Evolutionary conservation across 2,329 filamentous ascomycete genomes (phyloP), one percentile per base, ranked within the genome.

Genomic region (Orbilia blumenaviensis): DNA sequence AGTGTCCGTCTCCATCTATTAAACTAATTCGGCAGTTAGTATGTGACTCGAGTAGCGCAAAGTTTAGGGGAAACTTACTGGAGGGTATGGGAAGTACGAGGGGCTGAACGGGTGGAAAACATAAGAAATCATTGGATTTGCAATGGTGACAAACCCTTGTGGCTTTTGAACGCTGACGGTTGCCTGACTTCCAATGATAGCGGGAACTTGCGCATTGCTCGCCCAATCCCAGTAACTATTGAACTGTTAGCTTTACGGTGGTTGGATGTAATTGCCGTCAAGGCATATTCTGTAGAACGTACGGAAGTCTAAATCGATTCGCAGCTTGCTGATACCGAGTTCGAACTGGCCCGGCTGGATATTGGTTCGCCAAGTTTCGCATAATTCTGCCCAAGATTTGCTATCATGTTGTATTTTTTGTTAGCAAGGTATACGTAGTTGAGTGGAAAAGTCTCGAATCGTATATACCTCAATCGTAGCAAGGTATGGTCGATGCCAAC

Each of bases 141-240:
- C 16, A n/a, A 76, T 69, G 10, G 41, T 52, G 29, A 76, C 64
- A 52, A 69, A 76, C 14, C 72, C 72, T n/a, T 69, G 64, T 12
- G 72, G 72, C 29, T 76, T 76, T 34, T 69, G 46, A n/a, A 76
- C 64, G 1, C 58, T 64, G n/a, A 76, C 50, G 10, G 44, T 60
- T 0, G 41, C 7, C 29, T 66, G 48, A 12, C 38, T 61, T 2
- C 64, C 64, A 8, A 76, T 29, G 38, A 76, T 52, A 34, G 67
- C 42, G 6, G 72, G 72, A 23, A 69, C 46, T 14, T 42, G 44
- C 18, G 64, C 58, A 61, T 76, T 41, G 48, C 72, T 76, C 3
- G 72, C 72, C 72, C 72, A 76, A 25, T 76, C 72, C 72, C 72
- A 76, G 36, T 76, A 76, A 44, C 72, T 76, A 54, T 32, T 42